Base-by-base conservation (phyloP, 345 rosid species). In the Aegle marmelos region DNA sequence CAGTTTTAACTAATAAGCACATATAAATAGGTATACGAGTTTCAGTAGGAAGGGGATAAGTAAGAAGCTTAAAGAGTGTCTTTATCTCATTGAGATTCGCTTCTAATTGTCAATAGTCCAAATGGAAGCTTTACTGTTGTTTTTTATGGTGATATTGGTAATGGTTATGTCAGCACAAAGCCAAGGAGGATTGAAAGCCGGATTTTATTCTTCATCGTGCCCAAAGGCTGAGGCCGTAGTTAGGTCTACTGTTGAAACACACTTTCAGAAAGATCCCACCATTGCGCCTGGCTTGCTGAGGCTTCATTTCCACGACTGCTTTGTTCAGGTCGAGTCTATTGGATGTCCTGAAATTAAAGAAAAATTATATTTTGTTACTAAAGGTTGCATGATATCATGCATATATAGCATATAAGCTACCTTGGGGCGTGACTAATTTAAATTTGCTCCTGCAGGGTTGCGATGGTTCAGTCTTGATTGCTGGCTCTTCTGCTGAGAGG, bases 261-360 rank as follows among this genome's bases (percentile, higher is more conserved):
- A 90, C 86, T 87, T 90, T 70, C 83, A 79, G 28, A 82, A 85
- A 70, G 93, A 91, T 86, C 89, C 92, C 25, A 77, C 89, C 10
- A 56, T 91, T 57, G 89, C 93, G 3, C 84, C 93, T 63, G 95
- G 82, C 72, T 86, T 91, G 86, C 90, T 90, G 22, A 88, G 95
- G 86, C 91, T 91, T 83, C 95, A 91, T 64, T 90, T 91, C 76
- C 95, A 91, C 54, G 93, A 91, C 60, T 91, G 93, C 82, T 91
- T 90, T 62, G 93, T 90, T 69, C 93, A 91, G 92, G 93, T 91
- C 69, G 0, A 30, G 58, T 73, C 50, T 13, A 11, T 45, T 45
- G 17, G 50, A 45, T 45, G 50, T 13, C 50, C 13, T 45, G 50
- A 45, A 45, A 11, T 11, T 45, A 5, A 45, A 45, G 50, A 45